Evolutionary conservation across 2,329 filamentous ascomycete species (phyloP).

Genomic region (Colletotrichum kahawae): DNA sequence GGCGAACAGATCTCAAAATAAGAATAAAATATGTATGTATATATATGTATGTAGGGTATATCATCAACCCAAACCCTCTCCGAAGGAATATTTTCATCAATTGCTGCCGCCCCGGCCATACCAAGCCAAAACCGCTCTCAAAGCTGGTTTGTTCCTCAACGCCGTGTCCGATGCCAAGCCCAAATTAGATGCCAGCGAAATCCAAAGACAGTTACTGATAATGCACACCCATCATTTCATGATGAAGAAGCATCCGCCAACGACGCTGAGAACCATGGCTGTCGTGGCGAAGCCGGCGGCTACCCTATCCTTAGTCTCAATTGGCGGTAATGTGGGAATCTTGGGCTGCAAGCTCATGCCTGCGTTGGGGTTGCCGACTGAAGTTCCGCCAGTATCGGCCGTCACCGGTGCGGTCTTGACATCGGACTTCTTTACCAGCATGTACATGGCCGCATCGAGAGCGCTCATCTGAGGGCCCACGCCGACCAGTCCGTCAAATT

Average conservation of each 20-base stretch:
- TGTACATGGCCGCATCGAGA: slow-evolving; percentile 66
- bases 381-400: slow-evolving; percentile 63
- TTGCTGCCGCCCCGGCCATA: background rate
- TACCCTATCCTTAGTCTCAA: slow-evolving; percentile 56
- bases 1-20: background rate
- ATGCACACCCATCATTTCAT: slow-evolving; percentile 33
- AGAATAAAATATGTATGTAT: background rate
- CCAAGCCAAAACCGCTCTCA: slow-evolving; percentile 11
- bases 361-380: slow-evolving; percentile 53
- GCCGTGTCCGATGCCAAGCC: background rate
- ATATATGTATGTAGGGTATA: background rate
- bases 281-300: slow-evolving; percentile 63
- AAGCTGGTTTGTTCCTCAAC: background rate
- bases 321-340: slow-evolving; percentile 36
- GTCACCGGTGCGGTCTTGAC: slow-evolving; percentile 50
- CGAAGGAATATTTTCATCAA: background rate
- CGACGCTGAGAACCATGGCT: slow-evolving; percentile 50
- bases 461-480: slow-evolving; percentile 76
- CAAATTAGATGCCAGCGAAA: background rate
- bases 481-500: slow-evolving; percentile 64
- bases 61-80: slow-evolving; percentile 1
- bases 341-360: slow-evolving; percentile 36
- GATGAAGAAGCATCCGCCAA: slow-evolving; percentile 57
- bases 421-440: slow-evolving; percentile 48
- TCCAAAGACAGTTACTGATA: background rate